A percentile compares a stretch with the other conserved stretches of the same genome.
Conservation (phyloP, 306 rosid genomes). For the Dryas alaskensis region DNA sequence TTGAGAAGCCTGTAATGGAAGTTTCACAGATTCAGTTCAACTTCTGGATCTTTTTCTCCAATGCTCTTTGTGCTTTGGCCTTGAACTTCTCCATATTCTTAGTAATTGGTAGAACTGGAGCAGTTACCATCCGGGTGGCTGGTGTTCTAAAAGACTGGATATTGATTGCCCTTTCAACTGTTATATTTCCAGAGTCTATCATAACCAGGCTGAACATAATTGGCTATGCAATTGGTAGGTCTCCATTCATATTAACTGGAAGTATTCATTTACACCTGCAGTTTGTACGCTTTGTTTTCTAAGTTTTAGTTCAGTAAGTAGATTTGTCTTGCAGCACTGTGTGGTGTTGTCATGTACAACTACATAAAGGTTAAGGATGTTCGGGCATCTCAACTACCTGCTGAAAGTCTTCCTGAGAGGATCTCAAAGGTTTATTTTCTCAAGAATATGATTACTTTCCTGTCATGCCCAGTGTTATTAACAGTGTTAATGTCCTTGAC, state of each 20-base stretch:
- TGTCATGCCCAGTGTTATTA: background rate
- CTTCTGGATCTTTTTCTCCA: conserved; percentile 90
- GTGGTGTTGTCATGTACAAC: conserved; percentile 93
- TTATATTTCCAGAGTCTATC: conserved; percentile 86
- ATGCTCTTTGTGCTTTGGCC: conserved; percentile 89
- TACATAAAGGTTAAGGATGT: conserved; percentile 87
- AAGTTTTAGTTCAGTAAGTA: background rate
- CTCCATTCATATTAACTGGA: conserved; percentile 4
- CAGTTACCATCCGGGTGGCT: conserved; percentile 89
- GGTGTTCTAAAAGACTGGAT: conserved; percentile 98
- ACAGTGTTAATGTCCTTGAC: background rate
- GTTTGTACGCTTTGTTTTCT: background rate
- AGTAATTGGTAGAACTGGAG: conserved; percentile 95
- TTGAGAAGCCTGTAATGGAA: conserved; percentile 86
- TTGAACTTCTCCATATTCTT: conserved; percentile 93
- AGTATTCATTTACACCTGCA: background rate
- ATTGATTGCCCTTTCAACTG: conserved; percentile 89
- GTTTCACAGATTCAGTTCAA: conserved; percentile 85
- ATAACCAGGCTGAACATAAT: conserved; percentile 83
- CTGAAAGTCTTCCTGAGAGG: conserved; percentile 65
- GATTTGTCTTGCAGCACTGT: conserved; percentile 53
- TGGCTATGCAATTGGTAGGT: conserved; percentile 88
- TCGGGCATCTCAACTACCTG: conserved; percentile 65
- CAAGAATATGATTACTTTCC: conserved; percentile 3
- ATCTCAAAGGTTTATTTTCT: conserved; percentile 52